Base-by-base conservation (phyloP, 495 filamentous ascomycete genomes). In the Penicillium cinerascens region DNA sequence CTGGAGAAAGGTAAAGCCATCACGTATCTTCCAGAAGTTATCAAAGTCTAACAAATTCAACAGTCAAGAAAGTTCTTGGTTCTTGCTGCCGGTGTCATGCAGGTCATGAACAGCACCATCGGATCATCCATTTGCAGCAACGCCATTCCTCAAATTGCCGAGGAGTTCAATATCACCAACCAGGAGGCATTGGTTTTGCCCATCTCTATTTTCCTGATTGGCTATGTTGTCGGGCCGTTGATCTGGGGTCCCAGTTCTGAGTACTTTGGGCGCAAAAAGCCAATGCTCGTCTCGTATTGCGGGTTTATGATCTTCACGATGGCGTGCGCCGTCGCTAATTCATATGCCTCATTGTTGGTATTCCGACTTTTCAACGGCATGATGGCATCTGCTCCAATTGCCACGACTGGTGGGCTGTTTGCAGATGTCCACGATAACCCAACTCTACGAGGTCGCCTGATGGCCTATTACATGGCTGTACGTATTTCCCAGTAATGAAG, bases 61-160 rank as follows among this genome's bases (percentile, higher is more conserved):
- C 26, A 81, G 75, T 53, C 55, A 39, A 82, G 75, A 61, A 91
- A 90, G 54, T 56, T 71, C 10, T 73, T 72, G 43, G 75, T 87
- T 13, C 60, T 87, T 3, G 44, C 79, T 13, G 73, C 78, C 1
- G 77, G 78, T 45, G 82, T 87, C 67, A 62, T 82, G 55, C 71
- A 81, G 25, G 87, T 91, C 39, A 64, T 88, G 61, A 91, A 91
- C 68, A 84, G 80, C 29, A 90, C 87, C n/a, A 79, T 91, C 59
- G 82, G 82, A 3, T 86, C 82, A 25, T 78, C 84, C 0, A 68
- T 92, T 15, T 84, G 87, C 2, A 81, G 81, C 49, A 85, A 81
- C 57, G 81, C 81, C 37, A 81, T 80, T 37, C 74, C 73, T 4
- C 78, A 74, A 43, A 86, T 88, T 16, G 68, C 76, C 0, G 55